Conservation (phyloP, 2,329 filamentous ascomycete genomes). For the Colletotrichum graminicola region DNA sequence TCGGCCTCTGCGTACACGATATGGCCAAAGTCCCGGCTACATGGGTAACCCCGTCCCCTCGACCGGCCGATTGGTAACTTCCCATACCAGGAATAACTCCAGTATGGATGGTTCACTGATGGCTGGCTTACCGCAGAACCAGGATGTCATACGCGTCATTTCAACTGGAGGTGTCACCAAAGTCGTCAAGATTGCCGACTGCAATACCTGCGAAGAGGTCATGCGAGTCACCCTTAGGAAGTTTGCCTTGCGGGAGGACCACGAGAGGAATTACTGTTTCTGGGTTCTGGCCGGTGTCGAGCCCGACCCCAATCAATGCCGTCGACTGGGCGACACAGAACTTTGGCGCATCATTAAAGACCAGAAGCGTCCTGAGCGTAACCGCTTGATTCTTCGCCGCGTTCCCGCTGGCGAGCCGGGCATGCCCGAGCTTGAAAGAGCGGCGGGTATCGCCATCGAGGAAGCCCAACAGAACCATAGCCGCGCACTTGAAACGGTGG, state of each 20-base stretch:
- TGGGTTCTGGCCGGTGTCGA: slow-evolving; percentile 91
- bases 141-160: slow-evolving; percentile 92
- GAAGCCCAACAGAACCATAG: slow-evolving; percentile 82
- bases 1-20: slow-evolving; percentile 67
- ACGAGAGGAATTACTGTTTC: slow-evolving; percentile 96
- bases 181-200: slow-evolving; percentile 92
- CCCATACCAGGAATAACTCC: slow-evolving; percentile 83
- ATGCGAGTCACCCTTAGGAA: slow-evolving; percentile 91
- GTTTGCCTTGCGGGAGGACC: slow-evolving; percentile 87
- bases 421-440: slow-evolving; percentile 85
- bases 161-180: slow-evolving; percentile 92
- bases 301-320: slow-evolving; percentile 83
- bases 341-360: slow-evolving; percentile 93
- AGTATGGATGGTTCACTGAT: slow-evolving; percentile 90
- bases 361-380: slow-evolving; percentile 84
- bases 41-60: slow-evolving; percentile 69
- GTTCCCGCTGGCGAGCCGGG: slow-evolving; percentile 94
- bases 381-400: slow-evolving; percentile 89
- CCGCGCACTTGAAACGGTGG: slow-evolving; percentile 72
- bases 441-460: slow-evolving; percentile 89
- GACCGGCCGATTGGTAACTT: slow-evolving; percentile 71
- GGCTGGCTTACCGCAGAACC: slow-evolving; percentile 85
- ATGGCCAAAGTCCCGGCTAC: slow-evolving; percentile 65
- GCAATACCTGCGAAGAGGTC: slow-evolving; percentile 91
- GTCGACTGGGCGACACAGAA: slow-evolving; percentile 87